These are phyloP conservation scores for Aureobasidium sp. DNA, from an alignment of 2,329 filamentous ascomycete genomes.

Conservation along the genomic window DNA sequence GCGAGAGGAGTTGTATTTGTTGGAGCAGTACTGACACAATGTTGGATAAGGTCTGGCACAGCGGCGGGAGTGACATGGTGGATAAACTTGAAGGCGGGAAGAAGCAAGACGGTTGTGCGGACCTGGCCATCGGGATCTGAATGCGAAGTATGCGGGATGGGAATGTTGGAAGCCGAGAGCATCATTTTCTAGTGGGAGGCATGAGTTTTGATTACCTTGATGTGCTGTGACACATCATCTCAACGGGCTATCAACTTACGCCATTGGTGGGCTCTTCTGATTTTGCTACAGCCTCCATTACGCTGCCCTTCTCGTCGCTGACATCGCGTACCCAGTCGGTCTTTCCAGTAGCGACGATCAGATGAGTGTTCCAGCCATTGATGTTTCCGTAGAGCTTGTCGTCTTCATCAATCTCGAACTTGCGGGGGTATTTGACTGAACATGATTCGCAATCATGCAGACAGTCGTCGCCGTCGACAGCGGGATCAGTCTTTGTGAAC, in stretches of 20 bases:
- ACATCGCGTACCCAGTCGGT: slow-evolving; percentile 89
- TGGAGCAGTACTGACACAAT: slow-evolving; percentile 63
- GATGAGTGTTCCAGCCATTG: slow-evolving; percentile 80
- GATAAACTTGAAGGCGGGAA: slow-evolving; percentile 76
- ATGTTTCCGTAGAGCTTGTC: slow-evolving; percentile 80
- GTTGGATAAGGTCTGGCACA: slow-evolving; percentile 63
- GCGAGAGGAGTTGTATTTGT: slow-evolving; percentile 63
- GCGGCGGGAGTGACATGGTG: slow-evolving; percentile 74
- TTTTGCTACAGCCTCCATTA: slow-evolving; percentile 49
- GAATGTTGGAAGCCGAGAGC: slow-evolving; percentile 88
- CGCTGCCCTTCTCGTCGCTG: slow-evolving; percentile 66
- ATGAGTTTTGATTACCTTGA: slow-evolving; percentile 19
- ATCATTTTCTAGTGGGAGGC: slow-evolving; percentile 56
- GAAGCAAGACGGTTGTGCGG: slow-evolving; percentile 70
- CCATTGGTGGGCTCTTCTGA: slow-evolving; percentile 58
- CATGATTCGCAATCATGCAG: slow-evolving; percentile 79
- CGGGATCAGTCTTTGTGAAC: slow-evolving; percentile 68
- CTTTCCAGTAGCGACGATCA: slow-evolving; percentile 92
- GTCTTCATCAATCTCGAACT: slow-evolving; percentile 63
- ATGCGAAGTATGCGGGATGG: slow-evolving; percentile 60
- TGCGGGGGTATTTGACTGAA: slow-evolving; percentile 69
- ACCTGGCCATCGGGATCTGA: slow-evolving; percentile 52
- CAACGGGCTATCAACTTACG: slow-evolving; percentile 39
- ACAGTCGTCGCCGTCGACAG: slow-evolving; percentile 81
- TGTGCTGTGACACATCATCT: neutral